Conservation (phyloP, 2,329 filamentous ascomycete genomes). For the Botrytis aclada region DNA sequence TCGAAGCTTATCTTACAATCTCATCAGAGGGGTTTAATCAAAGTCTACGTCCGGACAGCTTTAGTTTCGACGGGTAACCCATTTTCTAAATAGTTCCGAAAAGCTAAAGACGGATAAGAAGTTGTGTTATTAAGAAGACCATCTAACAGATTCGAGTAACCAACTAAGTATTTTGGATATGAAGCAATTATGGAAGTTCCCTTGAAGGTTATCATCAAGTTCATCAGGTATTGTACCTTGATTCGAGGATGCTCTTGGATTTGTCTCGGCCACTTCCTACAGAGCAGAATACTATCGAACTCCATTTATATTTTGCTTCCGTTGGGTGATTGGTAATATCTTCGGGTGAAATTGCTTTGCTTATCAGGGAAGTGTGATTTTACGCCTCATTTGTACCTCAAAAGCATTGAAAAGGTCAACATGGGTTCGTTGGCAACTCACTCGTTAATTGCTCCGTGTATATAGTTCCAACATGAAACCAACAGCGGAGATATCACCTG, state of each 20-base stretch:
- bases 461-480: background rate
- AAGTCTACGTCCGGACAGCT: background rate
- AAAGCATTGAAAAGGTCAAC: background rate
- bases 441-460: background rate
- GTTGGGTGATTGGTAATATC: background rate
- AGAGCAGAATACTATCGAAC: background rate
- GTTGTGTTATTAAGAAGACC: background rate
- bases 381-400: background rate
- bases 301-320: background rate
- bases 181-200: background rate
- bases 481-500: slow-evolving; percentile 5
- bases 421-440: background rate
- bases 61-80: background rate
- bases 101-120: background rate
- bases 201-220: background rate
- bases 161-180: background rate
- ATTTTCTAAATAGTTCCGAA: background rate
- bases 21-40: slow-evolving; percentile 1
- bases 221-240: background rate
- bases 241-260: background rate
- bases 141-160: background rate
- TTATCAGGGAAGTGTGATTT: background rate
- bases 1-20: slow-evolving; percentile 12
- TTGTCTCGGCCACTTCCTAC: background rate
- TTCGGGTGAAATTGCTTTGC: background rate